A percentile compares a stretch with the other conserved stretches of the same genome.
Conservation (phyloP, 2,329 filamentous ascomycete species). For the Raffaelea albimanens region DNA sequence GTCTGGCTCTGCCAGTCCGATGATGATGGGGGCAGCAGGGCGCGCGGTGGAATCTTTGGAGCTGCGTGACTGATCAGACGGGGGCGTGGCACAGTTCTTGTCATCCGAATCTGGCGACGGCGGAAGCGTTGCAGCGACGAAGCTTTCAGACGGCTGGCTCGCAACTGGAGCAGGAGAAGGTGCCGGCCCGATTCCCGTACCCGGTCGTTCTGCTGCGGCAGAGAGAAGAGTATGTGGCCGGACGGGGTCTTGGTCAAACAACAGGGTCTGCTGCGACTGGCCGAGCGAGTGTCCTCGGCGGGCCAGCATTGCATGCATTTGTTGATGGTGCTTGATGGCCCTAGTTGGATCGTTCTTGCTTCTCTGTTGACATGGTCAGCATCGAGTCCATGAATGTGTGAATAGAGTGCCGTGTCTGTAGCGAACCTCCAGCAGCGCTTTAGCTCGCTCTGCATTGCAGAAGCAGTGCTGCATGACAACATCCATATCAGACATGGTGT, state of each 20-base stretch:
- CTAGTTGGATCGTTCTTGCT: not conserved
- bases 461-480: not conserved
- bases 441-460: not conserved
- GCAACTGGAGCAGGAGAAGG: no score
- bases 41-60: not conserved
- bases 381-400: not conserved
- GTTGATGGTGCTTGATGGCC: conserved; percentile 1
- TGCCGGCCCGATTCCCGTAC: no score
- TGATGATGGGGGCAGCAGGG: not conserved
- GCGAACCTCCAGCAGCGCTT: not conserved
- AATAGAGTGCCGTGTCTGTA: not conserved
- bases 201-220: not conserved
- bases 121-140: no score
- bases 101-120: no score
- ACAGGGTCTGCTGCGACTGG: no score
- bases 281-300: conserved; percentile 1
- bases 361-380: not conserved
- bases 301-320: not conserved
- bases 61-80: no score
- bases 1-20: not conserved
- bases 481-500: not conserved
- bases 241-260: not conserved
- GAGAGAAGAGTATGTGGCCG: not conserved
- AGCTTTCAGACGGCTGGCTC: no score
- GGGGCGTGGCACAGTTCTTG: no score